These are phyloP conservation scores for Kwoniella europaea DNA, from an alignment of 768 basidiomycete species.

Conservation along the genomic window DNA sequence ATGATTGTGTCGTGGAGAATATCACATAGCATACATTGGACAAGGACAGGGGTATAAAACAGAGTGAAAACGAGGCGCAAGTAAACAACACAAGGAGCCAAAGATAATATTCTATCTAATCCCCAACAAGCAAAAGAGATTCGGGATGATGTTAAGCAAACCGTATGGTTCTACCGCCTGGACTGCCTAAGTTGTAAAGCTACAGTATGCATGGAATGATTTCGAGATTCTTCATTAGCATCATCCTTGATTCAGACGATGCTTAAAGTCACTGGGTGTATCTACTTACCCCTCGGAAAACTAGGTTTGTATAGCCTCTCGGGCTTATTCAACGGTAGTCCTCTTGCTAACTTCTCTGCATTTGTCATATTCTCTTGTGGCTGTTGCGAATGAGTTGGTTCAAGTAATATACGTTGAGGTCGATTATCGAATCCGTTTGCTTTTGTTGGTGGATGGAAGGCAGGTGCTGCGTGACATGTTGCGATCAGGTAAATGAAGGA, in stretches of 20 bases:
- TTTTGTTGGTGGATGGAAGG: not conserved
- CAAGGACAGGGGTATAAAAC: no score
- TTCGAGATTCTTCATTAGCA: not conserved
- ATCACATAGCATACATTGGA: no score
- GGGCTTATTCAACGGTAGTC: not conserved
- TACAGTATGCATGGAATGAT: not conserved
- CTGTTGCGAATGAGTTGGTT: not conserved
- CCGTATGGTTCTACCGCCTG: not conserved
- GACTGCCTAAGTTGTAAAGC: not conserved
- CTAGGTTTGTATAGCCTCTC: not conserved
- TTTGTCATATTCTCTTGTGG: not conserved
- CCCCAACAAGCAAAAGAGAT: no score
- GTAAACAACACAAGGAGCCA: no score
- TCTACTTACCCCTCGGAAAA: not conserved
- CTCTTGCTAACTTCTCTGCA: not conserved
- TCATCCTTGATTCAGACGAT: no score
- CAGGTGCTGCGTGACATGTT: not conserved
- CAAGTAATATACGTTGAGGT: not conserved
- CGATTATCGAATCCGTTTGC: not conserved
- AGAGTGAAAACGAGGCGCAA: no score
- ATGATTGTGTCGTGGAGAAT: no score
- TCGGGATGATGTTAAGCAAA: no score
- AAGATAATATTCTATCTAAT: no score
- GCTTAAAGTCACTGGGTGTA: not conserved
- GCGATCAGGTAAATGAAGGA: constrained; percentile 3